Conservation (phyloP, 805 yeast species). For the Nakazawaea molendinolei region DNA sequence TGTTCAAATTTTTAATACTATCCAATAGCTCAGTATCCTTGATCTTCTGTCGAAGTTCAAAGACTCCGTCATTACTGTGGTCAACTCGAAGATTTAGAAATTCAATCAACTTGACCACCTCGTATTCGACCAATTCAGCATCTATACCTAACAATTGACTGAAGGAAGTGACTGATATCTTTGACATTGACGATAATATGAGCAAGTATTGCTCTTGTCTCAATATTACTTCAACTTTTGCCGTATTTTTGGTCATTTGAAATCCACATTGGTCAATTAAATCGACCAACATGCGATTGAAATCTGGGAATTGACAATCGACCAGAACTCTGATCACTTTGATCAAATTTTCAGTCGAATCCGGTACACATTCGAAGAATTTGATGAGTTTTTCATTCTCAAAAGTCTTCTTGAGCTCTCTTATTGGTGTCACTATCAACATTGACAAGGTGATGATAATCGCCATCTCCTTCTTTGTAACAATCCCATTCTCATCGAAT, state of each 20-base stretch:
- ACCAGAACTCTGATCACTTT: neutral
- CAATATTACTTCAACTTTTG: neutral
- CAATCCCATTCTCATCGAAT: constrained; percentile 1
- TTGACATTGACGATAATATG: constrained; percentile 2
- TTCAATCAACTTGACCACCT: constrained; percentile 1
- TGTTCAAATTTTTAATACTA: constrained; percentile 1
- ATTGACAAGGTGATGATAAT: constrained; percentile 2
- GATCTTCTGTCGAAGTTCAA: neutral
- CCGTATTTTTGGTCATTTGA: neutral
- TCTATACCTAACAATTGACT: constrained; percentile 2
- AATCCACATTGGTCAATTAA: neutral
- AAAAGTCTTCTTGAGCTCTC: neutral
- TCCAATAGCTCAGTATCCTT: neutral
- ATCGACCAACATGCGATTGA: neutral
- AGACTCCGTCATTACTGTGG: constrained; percentile 2
- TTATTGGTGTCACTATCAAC: constrained; percentile 5
- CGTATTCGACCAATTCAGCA: neutral
- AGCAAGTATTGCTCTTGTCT: constrained; percentile 10
- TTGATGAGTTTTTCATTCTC: constrained; percentile 1
- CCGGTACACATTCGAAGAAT: neutral
- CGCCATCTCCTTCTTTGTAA: constrained; percentile 4
- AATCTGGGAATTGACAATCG: constrained; percentile 2
- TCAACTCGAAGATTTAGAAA: constrained; percentile 1
- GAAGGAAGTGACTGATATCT: neutral
- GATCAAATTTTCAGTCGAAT: neutral